phyloP scores from a whole-genome alignment of 306 rosid species.

The Biancaea sappan region DNA sequence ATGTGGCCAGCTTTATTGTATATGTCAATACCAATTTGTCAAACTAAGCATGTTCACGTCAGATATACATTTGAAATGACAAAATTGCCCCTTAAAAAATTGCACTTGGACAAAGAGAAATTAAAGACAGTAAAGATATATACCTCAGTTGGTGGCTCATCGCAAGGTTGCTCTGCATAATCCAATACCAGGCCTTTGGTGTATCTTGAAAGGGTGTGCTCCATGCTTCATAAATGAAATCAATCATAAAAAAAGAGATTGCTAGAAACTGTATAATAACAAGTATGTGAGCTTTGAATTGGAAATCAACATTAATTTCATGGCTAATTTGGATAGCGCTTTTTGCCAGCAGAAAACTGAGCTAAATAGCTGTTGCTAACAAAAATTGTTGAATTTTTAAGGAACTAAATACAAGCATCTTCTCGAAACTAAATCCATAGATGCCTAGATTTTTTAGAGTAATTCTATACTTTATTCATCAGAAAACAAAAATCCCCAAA shows the following conservation, averaged over 20 bases:
- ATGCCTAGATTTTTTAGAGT: not conserved
- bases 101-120: no score
- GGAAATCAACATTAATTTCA: not conserved
- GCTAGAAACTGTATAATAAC: not conserved
- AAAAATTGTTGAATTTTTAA: not conserved
- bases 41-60: no score
- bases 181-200: constrained; percentile 36
- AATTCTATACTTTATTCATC: not conserved
- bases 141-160: constrained; percentile 40
- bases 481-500: not conserved
- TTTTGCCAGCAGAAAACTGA: not conserved
- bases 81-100: no score
- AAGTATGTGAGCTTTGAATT: not conserved
- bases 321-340: not conserved
- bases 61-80: no score
- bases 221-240: constrained; percentile 60
- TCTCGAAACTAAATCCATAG: not conserved
- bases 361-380: not conserved
- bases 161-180: constrained; percentile 31
- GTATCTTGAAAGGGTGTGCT: constrained; percentile 62
- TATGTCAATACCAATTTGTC: no score
- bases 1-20: no score
- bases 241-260: constrained; percentile 9
- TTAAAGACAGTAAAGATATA: not conserved
- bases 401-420: no score